Evolutionary conservation across 2,329 filamentous ascomycete species (phyloP), one percentile per base, ranked within the genome.

Genomic region (Huntiella savannae): DNA sequence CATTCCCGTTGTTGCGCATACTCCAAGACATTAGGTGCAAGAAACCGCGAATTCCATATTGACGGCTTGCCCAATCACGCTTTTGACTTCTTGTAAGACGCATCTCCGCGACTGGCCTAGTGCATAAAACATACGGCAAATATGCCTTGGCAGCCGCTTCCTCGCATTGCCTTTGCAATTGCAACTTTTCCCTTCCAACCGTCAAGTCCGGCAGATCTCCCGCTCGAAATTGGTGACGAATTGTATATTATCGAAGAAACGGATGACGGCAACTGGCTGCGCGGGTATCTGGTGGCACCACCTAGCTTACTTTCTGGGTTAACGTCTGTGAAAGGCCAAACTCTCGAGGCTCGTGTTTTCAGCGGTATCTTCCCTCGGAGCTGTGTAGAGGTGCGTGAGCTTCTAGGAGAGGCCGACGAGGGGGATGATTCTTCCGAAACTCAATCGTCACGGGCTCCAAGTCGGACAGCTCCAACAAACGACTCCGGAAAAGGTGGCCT

Each of bases 231-330:
- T 53, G 91, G 91, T 60, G 91, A 98, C 71, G 91, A 98, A 64
- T 70, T 98, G 53, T 98, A 98, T 65, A 92, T 98, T 54, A 95
- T 98, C 59, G 88, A 96, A 64, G 85, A 96, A 64, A 92, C 88
- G 35, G 81, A 85, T 16, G 77, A 93, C 63, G 83, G 82, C 56
- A 75, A 84, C 60, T 98, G 91, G 92, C 82, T 88, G 62, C 80
- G 91, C 46, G 91, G 91, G 49, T 98, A 98, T 63, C 72, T 98
- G 50, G 82, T 98, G 54, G 86, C 91, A 52, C 88, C 91, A 45
- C 91, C 91, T 15, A 94, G 86, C 55, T 67, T 98, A 59, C 74
- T 98, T 49, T 84, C 91, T 13, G 91, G 88, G 41, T 67, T 98
- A 59, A 96, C 86, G 8, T 88, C 82, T 51, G 77, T 82, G 56